phyloP scores from a whole-genome alignment of 1,284 basidiomycete genomes.

The Ganoderma boninense region DNA sequence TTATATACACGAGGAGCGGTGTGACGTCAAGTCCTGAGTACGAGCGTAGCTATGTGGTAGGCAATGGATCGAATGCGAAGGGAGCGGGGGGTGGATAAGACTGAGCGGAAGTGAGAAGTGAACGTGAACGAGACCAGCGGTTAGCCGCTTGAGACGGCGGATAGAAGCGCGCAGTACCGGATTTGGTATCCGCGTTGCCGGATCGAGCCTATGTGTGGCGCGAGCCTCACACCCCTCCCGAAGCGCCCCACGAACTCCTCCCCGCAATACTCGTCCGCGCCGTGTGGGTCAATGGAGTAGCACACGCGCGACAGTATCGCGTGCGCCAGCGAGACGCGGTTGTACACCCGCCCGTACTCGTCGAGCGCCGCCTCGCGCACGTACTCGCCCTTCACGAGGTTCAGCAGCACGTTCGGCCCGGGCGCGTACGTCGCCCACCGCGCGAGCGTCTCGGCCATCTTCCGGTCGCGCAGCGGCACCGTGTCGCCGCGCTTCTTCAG shows the following conservation, averaged over 20 bases:
- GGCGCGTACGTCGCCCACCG: neutral
- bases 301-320: constrained; percentile 29
- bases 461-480: neutral
- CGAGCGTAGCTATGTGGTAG: too few relatives aligned
- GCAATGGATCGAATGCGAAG: too few relatives aligned
- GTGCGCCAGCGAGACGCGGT: constrained; percentile 13
- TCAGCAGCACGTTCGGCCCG: constrained; percentile 1
- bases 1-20: too few relatives aligned
- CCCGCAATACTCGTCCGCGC: constrained; percentile 6
- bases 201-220: too few relatives aligned
- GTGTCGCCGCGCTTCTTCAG: neutral
- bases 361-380: constrained; percentile 5
- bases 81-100: too few relatives aligned
- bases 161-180: too few relatives aligned
- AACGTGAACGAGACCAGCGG: too few relatives aligned
- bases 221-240: neutral
- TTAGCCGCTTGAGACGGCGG: too few relatives aligned
- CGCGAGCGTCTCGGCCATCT: neutral
- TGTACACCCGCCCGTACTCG: neutral
- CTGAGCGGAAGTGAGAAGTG: too few relatives aligned
- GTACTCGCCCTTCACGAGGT: constrained; percentile 12
- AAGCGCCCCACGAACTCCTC: constrained; percentile 9
- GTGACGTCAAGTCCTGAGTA: too few relatives aligned
- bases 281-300: constrained; percentile 25
- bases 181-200: too few relatives aligned